Conservation (phyloP, 495 filamentous ascomycete species). For the Pseudevernia furfuracea region DNA sequence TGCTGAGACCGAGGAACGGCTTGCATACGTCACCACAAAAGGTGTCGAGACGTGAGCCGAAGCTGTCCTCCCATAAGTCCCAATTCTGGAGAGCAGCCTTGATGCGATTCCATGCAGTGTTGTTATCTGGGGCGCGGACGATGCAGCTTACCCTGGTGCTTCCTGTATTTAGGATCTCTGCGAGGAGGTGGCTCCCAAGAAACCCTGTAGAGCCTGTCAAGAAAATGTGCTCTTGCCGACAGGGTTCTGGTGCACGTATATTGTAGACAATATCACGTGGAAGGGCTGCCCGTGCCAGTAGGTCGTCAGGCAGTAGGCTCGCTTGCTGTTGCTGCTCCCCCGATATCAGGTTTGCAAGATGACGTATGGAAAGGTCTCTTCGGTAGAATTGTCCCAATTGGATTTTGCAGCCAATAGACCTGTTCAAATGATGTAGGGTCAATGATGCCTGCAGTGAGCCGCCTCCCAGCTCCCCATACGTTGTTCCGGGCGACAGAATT, state of each 20-base stretch:
- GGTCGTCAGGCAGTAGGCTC: not conserved
- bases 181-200: conserved; percentile 11
- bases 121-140: conserved; percentile 2
- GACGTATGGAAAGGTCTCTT: not conserved
- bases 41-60: not conserved
- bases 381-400: conserved; percentile 8
- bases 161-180: not conserved
- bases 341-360: not conserved
- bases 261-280: not conserved
- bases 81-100: not conserved
- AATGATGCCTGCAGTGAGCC: conserved; percentile 1
- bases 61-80: conserved; percentile 1
- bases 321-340: not conserved
- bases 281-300: not conserved
- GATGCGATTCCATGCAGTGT: not conserved
- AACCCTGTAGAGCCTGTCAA: conserved; percentile 3
- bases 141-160: conserved; percentile 2
- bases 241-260: not conserved
- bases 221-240: not conserved
- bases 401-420: conserved; percentile 3
- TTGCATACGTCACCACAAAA: conserved; percentile 2
- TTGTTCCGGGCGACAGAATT: not conserved
- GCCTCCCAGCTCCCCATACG: conserved; percentile 1
- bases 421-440: not conserved
- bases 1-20: conserved; percentile 1